phyloP scores from a whole-genome alignment of 352 stramenopile genomes.

The Phytopythium vexans region DNA sequence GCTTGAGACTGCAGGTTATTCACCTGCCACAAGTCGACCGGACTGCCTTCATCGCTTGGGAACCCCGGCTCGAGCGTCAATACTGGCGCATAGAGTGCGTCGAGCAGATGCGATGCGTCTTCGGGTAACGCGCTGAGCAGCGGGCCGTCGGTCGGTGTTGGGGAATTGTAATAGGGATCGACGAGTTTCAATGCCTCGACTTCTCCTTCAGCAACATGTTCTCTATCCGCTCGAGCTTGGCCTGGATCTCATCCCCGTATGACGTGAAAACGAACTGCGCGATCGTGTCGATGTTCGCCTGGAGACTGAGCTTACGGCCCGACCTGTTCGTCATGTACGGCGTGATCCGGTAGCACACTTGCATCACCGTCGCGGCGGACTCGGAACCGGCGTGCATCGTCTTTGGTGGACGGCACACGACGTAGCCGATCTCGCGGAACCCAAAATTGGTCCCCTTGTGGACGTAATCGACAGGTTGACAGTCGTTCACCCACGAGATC shows the following conservation, averaged over 20 bases:
- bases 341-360: slow-evolving; percentile 1
- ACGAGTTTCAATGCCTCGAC: not conserved
- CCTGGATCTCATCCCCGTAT: not conserved
- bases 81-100: slow-evolving; percentile 17
- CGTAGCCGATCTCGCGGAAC: slow-evolving; percentile 6
- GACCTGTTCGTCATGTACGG: slow-evolving; percentile 2
- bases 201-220: slow-evolving; percentile 2
- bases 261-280: slow-evolving; percentile 6
- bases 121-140: slow-evolving; percentile 15
- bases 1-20: too few relatives aligned
- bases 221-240: slow-evolving; percentile 6
- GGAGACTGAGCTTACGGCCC: not conserved
- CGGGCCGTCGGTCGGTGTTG: not conserved
- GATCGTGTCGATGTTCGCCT: slow-evolving; percentile 3
- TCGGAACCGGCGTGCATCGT: not conserved
- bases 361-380: not conserved
- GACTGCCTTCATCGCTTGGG: not conserved
- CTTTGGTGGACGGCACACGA: slow-evolving; percentile 2
- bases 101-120: slow-evolving; percentile 16
- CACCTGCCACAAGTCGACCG: not conserved
- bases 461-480: not conserved
- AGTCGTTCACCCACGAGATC: slow-evolving; percentile 32
- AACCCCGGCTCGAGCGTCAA: slow-evolving; percentile 23
- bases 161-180: not conserved
- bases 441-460: slow-evolving; percentile 1